Base-by-base conservation (phyloP, 768 basidiomycete species). In the Calocera viscosa region DNA sequence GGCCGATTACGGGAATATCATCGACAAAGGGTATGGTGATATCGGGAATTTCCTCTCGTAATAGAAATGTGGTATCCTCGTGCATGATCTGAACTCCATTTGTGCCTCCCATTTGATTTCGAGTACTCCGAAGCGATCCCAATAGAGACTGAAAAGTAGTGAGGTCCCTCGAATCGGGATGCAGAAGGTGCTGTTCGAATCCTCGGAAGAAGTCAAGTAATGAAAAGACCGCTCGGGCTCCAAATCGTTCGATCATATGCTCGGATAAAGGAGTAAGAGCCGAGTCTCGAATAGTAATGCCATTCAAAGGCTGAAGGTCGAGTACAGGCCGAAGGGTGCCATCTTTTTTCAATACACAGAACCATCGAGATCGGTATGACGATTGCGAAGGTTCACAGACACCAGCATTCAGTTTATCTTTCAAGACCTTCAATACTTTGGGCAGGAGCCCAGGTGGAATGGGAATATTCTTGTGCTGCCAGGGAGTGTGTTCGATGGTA, bases 141-240 rank as follows among this genome's bases (percentile, higher is more conserved):
- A 78, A 72, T 0, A 77, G 78, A 0, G 75, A 77, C 65, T 77
- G 74, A 69, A 82, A 82, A 0, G 77, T 79, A 0, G 80, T 82
- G 8, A 78, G 69, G 39, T 81, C 77, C 3, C 74, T 53, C 0
- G 75, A 80, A 2, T 68, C 67, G 19, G 70, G 70, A 17, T 73
- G 69, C 0, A 80, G 67, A 0, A 68, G 53, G 19, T 75, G 66
- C 22, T 77, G 74, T 63, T 81, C 76, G 68, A 77, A 80, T 24
- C 77, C 78, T 0, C 77, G 65, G 32, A 67, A 73, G 16, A 73
- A 64, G 47, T 74, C 73, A 34, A 72, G 49, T 16, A 17, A 32
- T 5, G 35, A 5, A 38, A 53, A 69, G 38, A 76, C 76, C 1
- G 72, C 65, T 0, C 73, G 70, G 33, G 78, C 77, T 0, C 74